Evolutionary conservation across 2,329 filamentous ascomycete species (phyloP), one percentile per base, ranked within the genome.

Genomic region (Diaporthe humulicola): DNA sequence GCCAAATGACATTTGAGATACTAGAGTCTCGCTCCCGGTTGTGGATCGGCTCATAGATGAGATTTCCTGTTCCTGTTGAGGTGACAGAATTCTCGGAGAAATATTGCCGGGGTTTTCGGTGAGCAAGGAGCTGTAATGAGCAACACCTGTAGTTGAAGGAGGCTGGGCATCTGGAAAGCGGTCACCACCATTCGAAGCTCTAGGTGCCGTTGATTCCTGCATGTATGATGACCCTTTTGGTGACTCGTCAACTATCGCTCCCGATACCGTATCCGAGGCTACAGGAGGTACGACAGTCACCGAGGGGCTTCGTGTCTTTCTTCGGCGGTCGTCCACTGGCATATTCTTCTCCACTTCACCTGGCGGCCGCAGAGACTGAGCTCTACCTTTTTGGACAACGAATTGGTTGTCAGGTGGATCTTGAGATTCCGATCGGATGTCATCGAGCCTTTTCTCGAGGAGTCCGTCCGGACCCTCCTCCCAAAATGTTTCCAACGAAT

Each of bases 401-500:
- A 71, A 71, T 9, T 71, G 69, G 10, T 28, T 33, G 17, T 71
- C 54, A 7, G 36, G n/a, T 4, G 69, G 69, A n/a, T 60, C 48
- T 17, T 56, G 56, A 4, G 40, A 45, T 14, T 71, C 54, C 1
- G 54, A 60, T 28, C 45, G 52, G 15, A 60, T 56, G 19, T 60
- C 54, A 22, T 50, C 28, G 9, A 71, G 54, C 30, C 69, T 60
- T 22, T 42, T 50, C 30, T 71, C 69, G 22, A 71, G 54, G 7
- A 71, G 30, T 0, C 40, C 40, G 4, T 71, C n/a, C 3, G 69
- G 69, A 3, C 69, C 69, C 25, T 60, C 54, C 4, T 60, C 40
- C 54, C 54, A 71, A 7, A 71, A 71, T 8, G 28, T 40, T 30
- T 71, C 54, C 40, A 71, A 30, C 9, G 69, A 50, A 38, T 71